Percentiles rank a stretch among this genome's conserved stretches.
These are phyloP conservation scores for Calonectria pteridis DNA, from an alignment of 2,329 filamentous ascomycete genomes.

Conservation along the genomic window DNA sequence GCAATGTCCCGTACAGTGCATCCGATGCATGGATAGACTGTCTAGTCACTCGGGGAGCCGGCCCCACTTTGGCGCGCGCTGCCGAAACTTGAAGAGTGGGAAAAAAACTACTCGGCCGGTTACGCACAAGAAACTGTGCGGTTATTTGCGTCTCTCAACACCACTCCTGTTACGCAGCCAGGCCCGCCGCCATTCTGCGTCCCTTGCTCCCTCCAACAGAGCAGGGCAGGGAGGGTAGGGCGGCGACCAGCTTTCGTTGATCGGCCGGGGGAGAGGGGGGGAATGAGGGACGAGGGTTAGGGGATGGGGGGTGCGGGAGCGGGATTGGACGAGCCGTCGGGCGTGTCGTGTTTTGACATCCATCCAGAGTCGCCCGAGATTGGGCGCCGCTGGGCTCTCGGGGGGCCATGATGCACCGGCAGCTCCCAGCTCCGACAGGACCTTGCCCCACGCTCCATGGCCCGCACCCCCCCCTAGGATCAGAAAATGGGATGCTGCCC, in stretches of 20 bases:
- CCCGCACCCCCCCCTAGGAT: conserved; percentile 1
- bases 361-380: conserved; percentile 7
- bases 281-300: neutral
- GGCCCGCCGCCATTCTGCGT: neutral
- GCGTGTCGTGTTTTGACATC: conserved; percentile 12
- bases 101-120: neutral
- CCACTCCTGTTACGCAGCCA: neutral
- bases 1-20: conserved; percentile 20
- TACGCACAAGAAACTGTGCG: neutral
- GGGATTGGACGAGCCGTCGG: conserved; percentile 4
- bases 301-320: conserved; percentile 2
- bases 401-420: conserved; percentile 7
- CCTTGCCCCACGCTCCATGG: conserved; percentile 11
- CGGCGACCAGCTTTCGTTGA: neutral
- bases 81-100: conserved; percentile 7
- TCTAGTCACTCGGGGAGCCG: conserved; percentile 21
- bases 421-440: conserved; percentile 19
- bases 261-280: neutral
- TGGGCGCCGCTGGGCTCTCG: conserved; percentile 9
- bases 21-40: conserved; percentile 7
- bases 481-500: conserved; percentile 3
- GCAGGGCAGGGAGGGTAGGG: neutral
- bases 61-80: conserved; percentile 25
- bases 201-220: neutral
- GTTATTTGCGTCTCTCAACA: neutral